Percentiles rank a stretch among this genome's conserved stretches.
These are phyloP conservation scores for Fomitopsis betulina DNA, from an alignment of 1,284 basidiomycete species.

Conservation along the genomic window DNA sequence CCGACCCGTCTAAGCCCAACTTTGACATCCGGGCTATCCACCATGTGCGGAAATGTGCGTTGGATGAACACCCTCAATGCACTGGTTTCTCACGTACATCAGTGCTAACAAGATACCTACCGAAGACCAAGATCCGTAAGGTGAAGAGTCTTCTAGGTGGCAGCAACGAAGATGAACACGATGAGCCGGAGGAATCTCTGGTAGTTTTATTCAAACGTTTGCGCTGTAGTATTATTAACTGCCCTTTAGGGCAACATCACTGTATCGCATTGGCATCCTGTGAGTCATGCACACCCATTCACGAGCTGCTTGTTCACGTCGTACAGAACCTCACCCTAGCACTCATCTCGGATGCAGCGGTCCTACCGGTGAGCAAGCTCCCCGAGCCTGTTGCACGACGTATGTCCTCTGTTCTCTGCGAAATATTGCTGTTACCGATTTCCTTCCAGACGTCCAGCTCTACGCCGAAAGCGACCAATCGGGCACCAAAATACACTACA, in stretches of 20 bases:
- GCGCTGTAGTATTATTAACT: slow-evolving; percentile 7
- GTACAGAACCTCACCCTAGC: slow-evolving; percentile 82
- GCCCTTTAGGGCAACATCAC: slow-evolving; percentile 47
- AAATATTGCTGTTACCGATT: not conserved
- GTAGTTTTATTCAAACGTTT: slow-evolving; percentile 13
- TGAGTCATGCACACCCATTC: slow-evolving; percentile 25
- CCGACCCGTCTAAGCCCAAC: slow-evolving; percentile 51
- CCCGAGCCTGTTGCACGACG: slow-evolving; percentile 63
- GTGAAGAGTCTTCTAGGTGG: slow-evolving; percentile 76
- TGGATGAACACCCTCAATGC: not conserved
- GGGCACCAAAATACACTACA: slow-evolving; percentile 66
- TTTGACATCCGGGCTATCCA: slow-evolving; percentile 62
- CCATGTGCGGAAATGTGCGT: slow-evolving; percentile 76
- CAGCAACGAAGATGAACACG: slow-evolving; percentile 26
- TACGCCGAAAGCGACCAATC: slow-evolving; percentile 57
- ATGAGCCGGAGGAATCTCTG: slow-evolving; percentile 26
- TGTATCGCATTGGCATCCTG: slow-evolving; percentile 82
- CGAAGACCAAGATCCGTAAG: slow-evolving; percentile 70
- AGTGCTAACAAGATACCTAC: slow-evolving; percentile 85
- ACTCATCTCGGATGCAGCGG: slow-evolving; percentile 67
- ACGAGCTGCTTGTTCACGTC: slow-evolving; percentile 2
- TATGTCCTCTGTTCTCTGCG: slow-evolving; percentile 31
- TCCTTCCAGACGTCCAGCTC: slow-evolving; percentile 50
- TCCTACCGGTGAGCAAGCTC: slow-evolving; percentile 54
- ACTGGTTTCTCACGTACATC: slow-evolving; percentile 9